Conservation (phyloP, 805 yeast genomes). For the Starmerella apicola region DNA sequence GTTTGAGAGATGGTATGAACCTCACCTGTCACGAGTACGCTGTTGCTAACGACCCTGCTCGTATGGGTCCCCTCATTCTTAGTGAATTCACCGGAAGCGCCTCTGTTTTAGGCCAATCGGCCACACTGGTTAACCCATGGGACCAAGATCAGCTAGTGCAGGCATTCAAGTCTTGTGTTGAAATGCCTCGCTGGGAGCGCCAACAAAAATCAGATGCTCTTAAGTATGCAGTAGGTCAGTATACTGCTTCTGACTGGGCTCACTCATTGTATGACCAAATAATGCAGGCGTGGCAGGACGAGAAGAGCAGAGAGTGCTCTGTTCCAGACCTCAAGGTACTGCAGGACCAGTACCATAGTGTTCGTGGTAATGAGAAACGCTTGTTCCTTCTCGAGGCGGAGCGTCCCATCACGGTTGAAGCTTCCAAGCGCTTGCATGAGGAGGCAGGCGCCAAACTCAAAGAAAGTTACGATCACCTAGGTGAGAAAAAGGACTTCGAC, state of each 20-base stretch:
- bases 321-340: slow-evolving; percentile 15
- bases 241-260: slow-evolving; percentile 73
- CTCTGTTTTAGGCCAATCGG: slow-evolving; percentile 51
- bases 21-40: slow-evolving; percentile 91
- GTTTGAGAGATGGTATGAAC: slow-evolving; percentile 94
- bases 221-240: slow-evolving; percentile 43
- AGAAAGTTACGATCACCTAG: background rate
- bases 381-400: slow-evolving; percentile 18
- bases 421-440: slow-evolving; percentile 2
- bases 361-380: slow-evolving; percentile 6
- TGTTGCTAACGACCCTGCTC: slow-evolving; percentile 43
- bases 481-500: background rate
- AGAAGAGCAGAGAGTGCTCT: slow-evolving; percentile 28
- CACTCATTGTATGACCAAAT: slow-evolving; percentile 42
- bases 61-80: slow-evolving; percentile 59
- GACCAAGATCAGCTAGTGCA: slow-evolving; percentile 54
- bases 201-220: slow-evolving; percentile 48
- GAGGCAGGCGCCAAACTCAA: background rate
- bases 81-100: slow-evolving; percentile 96
- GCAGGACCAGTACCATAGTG: slow-evolving; percentile 8
- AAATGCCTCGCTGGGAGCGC: slow-evolving; percentile 51
- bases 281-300: slow-evolving; percentile 39
- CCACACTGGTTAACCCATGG: slow-evolving; percentile 84
- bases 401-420: slow-evolving; percentile 12
- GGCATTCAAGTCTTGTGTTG: slow-evolving; percentile 51